Conservation (phyloP, 371 early-diverging fungal genomes). For the Mortierella sp. region DNA sequence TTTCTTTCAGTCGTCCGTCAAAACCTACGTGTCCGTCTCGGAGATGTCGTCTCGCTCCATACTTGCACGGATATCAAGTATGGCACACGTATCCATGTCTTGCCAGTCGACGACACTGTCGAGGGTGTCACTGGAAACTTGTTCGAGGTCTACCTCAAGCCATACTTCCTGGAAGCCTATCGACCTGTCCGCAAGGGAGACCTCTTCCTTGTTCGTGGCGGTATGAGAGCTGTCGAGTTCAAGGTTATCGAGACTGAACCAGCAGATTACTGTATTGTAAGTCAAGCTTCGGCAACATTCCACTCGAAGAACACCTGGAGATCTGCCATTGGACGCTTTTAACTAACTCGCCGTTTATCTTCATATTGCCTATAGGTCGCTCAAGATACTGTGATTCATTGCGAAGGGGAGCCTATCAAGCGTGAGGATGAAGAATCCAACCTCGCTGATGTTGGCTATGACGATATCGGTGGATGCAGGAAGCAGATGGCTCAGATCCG, state of each 20-base stretch:
- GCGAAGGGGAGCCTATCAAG: slow-evolving; percentile 98
- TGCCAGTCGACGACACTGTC: slow-evolving; percentile 99
- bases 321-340: not conserved
- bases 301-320: not conserved
- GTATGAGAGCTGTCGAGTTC: slow-evolving; percentile 99
- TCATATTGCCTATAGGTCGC: slow-evolving; percentile 70
- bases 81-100: slow-evolving; percentile 94
- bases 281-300: slow-evolving; percentile 30
- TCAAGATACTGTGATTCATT: slow-evolving; percentile 98
- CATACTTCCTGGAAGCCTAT: slow-evolving; percentile 97
- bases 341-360: not conserved
- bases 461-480: slow-evolving; percentile 99
- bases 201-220: slow-evolving; percentile 94
- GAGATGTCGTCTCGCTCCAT: slow-evolving; percentile 98
- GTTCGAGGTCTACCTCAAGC: slow-evolving; percentile 97
- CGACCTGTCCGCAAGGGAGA: slow-evolving; percentile 97
- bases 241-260: slow-evolving; percentile 99
- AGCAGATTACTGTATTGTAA: slow-evolving; percentile 95
- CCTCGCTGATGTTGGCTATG: slow-evolving; percentile 97
- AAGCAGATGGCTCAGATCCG: slow-evolving; percentile 99
- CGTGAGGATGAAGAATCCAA: slow-evolving; percentile 98
- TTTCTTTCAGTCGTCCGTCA: slow-evolving; percentile 84
- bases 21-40: slow-evolving; percentile 97
- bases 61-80: slow-evolving; percentile 96
- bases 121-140: slow-evolving; percentile 98